Base-by-base conservation (phyloP, 1,284 basidiomycete genomes). In the Cryptococcus maquisensis region DNA sequence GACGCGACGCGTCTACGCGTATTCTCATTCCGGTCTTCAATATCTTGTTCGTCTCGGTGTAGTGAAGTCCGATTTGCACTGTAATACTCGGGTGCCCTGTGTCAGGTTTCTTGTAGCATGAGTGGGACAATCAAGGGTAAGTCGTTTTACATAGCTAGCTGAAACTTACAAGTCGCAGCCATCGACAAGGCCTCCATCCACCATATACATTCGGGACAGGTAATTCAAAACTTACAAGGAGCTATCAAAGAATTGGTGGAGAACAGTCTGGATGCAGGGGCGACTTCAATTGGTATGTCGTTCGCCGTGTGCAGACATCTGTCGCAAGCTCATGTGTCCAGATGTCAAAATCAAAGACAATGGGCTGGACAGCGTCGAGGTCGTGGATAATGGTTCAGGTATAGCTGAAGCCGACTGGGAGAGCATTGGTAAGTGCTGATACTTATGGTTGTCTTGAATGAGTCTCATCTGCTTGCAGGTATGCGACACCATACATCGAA, bases 201-300 rank as follows among this genome's bases (percentile, higher is more conserved):
- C 71, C 81, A 83, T 51, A 87, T 98, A 54, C 90, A 92, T 0
- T 92, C 91, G 5, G 93, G 91, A 0, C 96, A 98, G 71, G 95
- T 98, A 32, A 88, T 98, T 0, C 81, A 95, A 28, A 93, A 98
- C 71, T 82, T 98, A 1, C 92, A 93, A 68, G 88, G 86, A 0
- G 91, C 91, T 0, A 86, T 98, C 52, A 98, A 98, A 71, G 96
- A 99, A 73, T 83, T 98, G 2, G 83, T 98, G 2, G 96, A 99
- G 77, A 99, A 99, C 72, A 90, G 90, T 55, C 78, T 98, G 26
- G 96, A 98, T 72, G 93, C 95, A 0, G 87, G 87, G 0, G 90
- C 94, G 0, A 91, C 88, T 0, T 85, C 78, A 61, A 85, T 98
- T 48, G 92, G 93, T 88, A 47, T 49, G 84, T 69, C n/a, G 1